Base-by-base conservation (phyloP, 2,329 filamentous ascomycete species). In the Colletotrichum godetiae region DNA sequence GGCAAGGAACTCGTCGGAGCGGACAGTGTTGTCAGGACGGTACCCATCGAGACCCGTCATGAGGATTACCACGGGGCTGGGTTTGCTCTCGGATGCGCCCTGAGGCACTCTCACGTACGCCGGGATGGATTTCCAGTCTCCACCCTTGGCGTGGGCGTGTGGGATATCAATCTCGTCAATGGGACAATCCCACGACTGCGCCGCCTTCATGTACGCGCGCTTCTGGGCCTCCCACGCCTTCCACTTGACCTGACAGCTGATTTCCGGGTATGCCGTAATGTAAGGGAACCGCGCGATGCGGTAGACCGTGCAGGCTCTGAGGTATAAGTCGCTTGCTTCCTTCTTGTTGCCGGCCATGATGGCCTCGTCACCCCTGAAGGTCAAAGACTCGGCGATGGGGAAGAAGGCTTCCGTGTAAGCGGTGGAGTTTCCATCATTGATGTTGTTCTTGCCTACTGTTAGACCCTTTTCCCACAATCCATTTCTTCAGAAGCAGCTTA, bases 221-320 rank as follows among this genome's bases (percentile, higher is more conserved):
- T 94, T 94, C 77, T 94, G 92, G 67, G 86, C 83, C 76, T 87
- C 84, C 89, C 92, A 95, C 1, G 92, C 92, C 33, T 86, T 80
- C 75, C 89, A 88, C 81, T 95, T 92, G 60, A 81, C 79, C 1
- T 81, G 79, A 56, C 84, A 83, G 76, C 77, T 85, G 53, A 84
- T 74, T 2, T 72, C 63, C 0, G 86, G 85, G 62, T 80, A 83
- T 4, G 79, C 75, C 3, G 83, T 81, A 75, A 88, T 84, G 76
- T 88, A 88, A 4, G 93, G 93, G 78, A 95, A 95, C 19, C 93
- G 88, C 0, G 92, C 88, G 76, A 95, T 94, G 65, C 93, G 88
- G 81, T 93, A 92, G n/a, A 95, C 86, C 31, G 92, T 90, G 27
- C 92, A 92, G 5, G 92, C 92, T 27, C 93, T 90, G n/a, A 94